These are phyloP conservation scores for Boletus sp. DNA, from an alignment of 768 basidiomycete species.

Conservation along the genomic window DNA sequence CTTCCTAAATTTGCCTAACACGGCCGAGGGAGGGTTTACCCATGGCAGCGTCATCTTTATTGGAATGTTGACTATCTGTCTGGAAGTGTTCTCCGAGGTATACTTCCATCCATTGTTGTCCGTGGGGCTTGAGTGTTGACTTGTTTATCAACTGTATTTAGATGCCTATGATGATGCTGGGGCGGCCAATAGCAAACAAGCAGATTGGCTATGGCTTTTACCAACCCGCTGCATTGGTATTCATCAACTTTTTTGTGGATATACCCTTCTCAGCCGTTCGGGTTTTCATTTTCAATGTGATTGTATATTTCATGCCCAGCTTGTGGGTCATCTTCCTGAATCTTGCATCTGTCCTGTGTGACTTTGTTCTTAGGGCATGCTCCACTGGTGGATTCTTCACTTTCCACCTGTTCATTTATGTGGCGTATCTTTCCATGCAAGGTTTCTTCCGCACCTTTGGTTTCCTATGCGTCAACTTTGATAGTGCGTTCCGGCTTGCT, in stretches of 20 bases:
- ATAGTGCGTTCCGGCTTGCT: conserved; percentile 51
- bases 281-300: conserved; percentile 58
- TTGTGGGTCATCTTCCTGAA: conserved; percentile 36
- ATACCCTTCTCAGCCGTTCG: conserved; percentile 64
- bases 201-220: conserved; percentile 68
- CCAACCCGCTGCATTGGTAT: conserved; percentile 58
- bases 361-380: conserved; percentile 24
- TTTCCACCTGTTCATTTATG: conserved; percentile 63
- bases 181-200: conserved; percentile 72
- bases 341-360: conserved; percentile 18
- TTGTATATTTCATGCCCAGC: conserved; percentile 67
- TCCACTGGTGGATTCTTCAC: conserved; percentile 48
- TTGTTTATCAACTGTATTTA: conserved; percentile 20
- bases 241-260: conserved; percentile 68
- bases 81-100: conserved; percentile 74
- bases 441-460: conserved; percentile 82
- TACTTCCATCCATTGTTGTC: conserved; percentile 14
- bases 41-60: conserved; percentile 80
- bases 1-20: conserved; percentile 69
- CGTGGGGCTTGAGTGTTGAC: background rate
- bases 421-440: conserved; percentile 71
- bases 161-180: conserved; percentile 77
- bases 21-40: conserved; percentile 82
- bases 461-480: conserved; percentile 52
- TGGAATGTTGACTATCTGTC: conserved; percentile 61